Conservation (phyloP, 345 rosid species). For the Bruguiera sexangula region DNA sequence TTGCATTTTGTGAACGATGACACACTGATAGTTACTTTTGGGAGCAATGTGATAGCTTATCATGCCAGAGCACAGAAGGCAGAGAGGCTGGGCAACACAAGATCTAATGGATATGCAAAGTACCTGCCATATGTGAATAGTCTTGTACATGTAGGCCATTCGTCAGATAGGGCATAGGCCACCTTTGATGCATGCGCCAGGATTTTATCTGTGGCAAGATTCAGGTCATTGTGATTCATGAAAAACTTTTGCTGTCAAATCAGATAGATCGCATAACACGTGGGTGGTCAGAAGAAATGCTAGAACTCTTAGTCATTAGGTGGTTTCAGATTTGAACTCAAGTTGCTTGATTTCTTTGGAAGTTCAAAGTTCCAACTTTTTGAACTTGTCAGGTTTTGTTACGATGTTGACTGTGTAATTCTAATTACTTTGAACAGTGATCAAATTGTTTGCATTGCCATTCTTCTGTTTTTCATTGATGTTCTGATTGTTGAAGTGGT, state of each 20-base stretch:
- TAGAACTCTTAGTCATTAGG: no score
- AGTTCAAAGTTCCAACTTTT: neutral
- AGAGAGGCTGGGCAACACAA: neutral
- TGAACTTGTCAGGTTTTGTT: neutral
- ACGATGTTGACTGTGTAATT: neutral
- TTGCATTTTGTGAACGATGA: constrained; percentile 28
- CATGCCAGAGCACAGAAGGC: constrained; percentile 9
- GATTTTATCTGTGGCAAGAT: no score
- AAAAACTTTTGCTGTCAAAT: no score
- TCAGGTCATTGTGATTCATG: no score
- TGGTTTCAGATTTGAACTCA: no score
- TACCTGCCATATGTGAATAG: constrained; percentile 40
- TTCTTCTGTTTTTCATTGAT: neutral
- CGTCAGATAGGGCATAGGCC: neutral
- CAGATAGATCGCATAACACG: no score
- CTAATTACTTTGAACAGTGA: neutral
- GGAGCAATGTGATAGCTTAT: constrained; percentile 21
- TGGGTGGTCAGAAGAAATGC: no score
- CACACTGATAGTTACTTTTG: constrained; percentile 15
- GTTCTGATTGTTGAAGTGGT: neutral
- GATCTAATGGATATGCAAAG: constrained; percentile 9
- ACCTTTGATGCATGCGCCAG: neutral
- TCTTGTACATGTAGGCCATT: constrained; percentile 21
- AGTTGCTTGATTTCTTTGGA: neutral
- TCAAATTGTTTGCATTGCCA: no score